A percentile compares a stretch with the other conserved stretches of the same genome.
phyloP scores from a whole-genome alignment of 1,284 basidiomycete genomes.

The Leccinum subrobustum region DNA sequence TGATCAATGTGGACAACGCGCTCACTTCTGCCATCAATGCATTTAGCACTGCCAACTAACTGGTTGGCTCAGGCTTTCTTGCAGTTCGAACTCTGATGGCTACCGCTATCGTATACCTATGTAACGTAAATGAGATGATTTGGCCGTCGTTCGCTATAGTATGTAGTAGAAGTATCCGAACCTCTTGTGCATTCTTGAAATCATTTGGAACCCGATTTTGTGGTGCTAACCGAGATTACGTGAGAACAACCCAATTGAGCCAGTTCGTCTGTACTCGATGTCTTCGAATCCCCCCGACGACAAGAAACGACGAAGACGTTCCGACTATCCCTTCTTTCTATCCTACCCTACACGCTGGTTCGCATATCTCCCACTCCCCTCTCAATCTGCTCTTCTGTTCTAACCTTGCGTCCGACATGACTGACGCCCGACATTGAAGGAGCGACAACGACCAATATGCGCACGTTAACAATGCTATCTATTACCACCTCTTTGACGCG shows the following conservation, averaged over 20 bases:
- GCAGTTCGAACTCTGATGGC: neutral
- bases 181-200: neutral
- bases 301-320: slow-evolving; percentile 39
- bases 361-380: slow-evolving; percentile 20
- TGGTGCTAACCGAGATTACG: neutral
- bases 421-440: slow-evolving; percentile 38
- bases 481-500: slow-evolving; percentile 77
- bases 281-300: slow-evolving; percentile 2
- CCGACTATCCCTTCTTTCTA: slow-evolving; percentile 59
- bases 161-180: neutral
- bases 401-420: slow-evolving; percentile 5
- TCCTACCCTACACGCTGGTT: slow-evolving; percentile 70
- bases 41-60: neutral
- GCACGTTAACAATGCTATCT: slow-evolving; percentile 77
- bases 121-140: neutral
- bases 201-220: slow-evolving; percentile 5
- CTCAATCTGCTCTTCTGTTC: neutral
- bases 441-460: slow-evolving; percentile 81
- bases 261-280: neutral
- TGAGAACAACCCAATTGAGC: neutral
- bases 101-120: neutral
- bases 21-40: neutral
- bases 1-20: neutral
- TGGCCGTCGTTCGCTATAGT: neutral
- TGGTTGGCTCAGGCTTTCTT: neutral